phyloP scores from a whole-genome alignment of 805 yeast genomes.

The Metschnikowia aberdeeniae region DNA sequence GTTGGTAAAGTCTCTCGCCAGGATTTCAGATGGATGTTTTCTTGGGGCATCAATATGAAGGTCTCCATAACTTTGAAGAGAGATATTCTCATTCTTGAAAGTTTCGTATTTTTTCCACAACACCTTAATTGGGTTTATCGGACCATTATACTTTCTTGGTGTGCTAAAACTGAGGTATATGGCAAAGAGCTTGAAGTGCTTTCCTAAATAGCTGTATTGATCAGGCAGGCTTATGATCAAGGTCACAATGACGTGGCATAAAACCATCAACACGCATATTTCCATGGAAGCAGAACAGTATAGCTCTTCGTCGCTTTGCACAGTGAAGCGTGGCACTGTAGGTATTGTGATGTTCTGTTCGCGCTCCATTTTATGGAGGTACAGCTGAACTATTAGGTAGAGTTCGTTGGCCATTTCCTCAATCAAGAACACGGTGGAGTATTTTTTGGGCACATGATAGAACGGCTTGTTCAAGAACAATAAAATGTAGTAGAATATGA shows the following conservation, averaged over 20 bases:
- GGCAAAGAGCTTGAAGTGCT: slow-evolving; percentile 15
- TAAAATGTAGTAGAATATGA: slow-evolving; percentile 14
- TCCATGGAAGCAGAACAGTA: slow-evolving; percentile 16
- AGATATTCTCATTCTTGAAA: slow-evolving; percentile 7
- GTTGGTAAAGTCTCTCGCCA: neutral
- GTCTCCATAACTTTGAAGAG: slow-evolving; percentile 1
- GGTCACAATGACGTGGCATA: slow-evolving; percentile 14
- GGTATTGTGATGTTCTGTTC: slow-evolving; percentile 3
- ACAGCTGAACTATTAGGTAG: slow-evolving; percentile 11
- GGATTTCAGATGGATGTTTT: neutral
- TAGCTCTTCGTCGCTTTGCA: slow-evolving; percentile 2
- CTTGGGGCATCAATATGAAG: neutral
- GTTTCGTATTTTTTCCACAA: slow-evolving; percentile 9
- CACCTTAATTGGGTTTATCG: slow-evolving; percentile 11
- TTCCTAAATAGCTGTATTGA: slow-evolving; percentile 16
- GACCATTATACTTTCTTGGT: slow-evolving; percentile 18
- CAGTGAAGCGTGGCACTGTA: neutral
- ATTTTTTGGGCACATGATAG: slow-evolving; percentile 17
- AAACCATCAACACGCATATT: slow-evolving; percentile 13
- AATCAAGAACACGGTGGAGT: slow-evolving; percentile 14
- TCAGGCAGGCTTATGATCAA: slow-evolving; percentile 16
- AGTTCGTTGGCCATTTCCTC: slow-evolving; percentile 18
- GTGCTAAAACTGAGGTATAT: slow-evolving; percentile 9
- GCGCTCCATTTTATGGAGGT: slow-evolving; percentile 10
- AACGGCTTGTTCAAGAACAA: slow-evolving; percentile 18